A percentile compares a stretch with the other conserved stretches of the same genome.
These are phyloP conservation scores for Colletotrichum siamense DNA, from an alignment of 2,329 filamentous ascomycete genomes.

Conservation along the genomic window DNA sequence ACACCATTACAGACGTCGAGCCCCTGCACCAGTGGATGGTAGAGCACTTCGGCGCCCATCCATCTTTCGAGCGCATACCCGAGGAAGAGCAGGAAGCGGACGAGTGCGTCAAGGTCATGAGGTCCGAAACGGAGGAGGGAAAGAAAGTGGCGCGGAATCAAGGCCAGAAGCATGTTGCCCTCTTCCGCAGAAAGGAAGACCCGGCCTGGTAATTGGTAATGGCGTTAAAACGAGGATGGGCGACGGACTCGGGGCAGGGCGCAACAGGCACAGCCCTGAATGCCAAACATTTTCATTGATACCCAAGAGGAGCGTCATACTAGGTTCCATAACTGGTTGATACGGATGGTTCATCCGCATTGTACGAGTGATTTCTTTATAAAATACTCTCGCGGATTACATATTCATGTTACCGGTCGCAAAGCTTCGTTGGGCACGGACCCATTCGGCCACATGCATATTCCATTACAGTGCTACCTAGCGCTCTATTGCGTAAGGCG, in stretches of 20 bases:
- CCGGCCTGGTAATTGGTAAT: constrained; percentile 78
- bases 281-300: background rate
- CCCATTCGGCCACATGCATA: background rate
- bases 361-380: background rate
- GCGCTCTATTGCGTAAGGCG: background rate
- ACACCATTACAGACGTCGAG: constrained; percentile 97
- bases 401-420: background rate
- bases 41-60: constrained; percentile 78
- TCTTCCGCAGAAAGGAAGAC: constrained; percentile 82
- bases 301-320: background rate
- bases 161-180: constrained; percentile 88
- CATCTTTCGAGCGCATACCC: constrained; percentile 77
- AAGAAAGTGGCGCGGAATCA: constrained; percentile 95
- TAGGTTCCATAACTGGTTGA: background rate
- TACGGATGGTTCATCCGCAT: background rate
- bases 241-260: background rate
- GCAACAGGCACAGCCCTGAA: background rate
- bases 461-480: background rate
- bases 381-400: background rate
- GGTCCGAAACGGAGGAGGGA: constrained; percentile 89
- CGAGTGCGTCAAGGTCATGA: constrained; percentile 77
- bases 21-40: constrained; percentile 95
- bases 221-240: too few relatives aligned
- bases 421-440: background rate
- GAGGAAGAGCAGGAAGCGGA: constrained; percentile 73